Percentiles rank a stretch among this genome's conserved stretches.
phyloP scores from a whole-genome alignment of 257 asterid species.

The Nicotiana obtusifolia region DNA sequence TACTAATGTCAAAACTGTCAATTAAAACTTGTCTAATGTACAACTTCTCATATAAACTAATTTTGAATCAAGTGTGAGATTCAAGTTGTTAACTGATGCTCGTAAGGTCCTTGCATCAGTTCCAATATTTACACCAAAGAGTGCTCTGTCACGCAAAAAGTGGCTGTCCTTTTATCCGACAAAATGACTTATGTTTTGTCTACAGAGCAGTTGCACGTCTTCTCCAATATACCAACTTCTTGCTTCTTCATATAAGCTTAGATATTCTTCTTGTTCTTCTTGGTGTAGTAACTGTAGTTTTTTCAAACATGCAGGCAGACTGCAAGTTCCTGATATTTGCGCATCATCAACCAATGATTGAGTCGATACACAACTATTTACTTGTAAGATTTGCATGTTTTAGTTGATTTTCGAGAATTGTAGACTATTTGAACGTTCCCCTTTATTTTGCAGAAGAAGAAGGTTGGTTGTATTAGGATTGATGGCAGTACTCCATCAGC shows the following conservation, averaged over 20 bases:
- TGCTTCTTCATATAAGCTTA: neutral
- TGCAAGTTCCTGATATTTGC: constrained; percentile 95
- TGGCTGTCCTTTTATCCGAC: neutral
- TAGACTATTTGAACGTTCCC: constrained; percentile 5
- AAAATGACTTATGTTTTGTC: neutral
- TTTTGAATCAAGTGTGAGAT: neutral
- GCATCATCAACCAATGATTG: constrained; percentile 83
- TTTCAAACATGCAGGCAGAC: constrained; percentile 60
- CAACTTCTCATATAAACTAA: neutral
- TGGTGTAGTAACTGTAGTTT: constrained; percentile 6
- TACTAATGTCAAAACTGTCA: neutral
- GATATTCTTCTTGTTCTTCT: constrained; percentile 13
- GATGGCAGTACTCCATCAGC: constrained; percentile 88
- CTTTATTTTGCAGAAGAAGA: constrained; percentile 60
- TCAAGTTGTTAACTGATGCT: neutral
- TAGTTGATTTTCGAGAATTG: neutral
- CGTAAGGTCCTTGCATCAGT: neutral
- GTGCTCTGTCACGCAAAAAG: neutral
- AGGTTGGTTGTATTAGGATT: constrained; percentile 84
- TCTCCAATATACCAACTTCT: neutral
- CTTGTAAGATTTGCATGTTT: constrained; percentile 47
- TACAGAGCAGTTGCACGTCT: neutral
- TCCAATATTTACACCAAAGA: neutral
- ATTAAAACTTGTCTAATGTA: neutral
- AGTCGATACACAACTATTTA: constrained; percentile 70